phyloP scores from a whole-genome alignment of 768 basidiomycete genomes.

The Psilocybe sp. region DNA sequence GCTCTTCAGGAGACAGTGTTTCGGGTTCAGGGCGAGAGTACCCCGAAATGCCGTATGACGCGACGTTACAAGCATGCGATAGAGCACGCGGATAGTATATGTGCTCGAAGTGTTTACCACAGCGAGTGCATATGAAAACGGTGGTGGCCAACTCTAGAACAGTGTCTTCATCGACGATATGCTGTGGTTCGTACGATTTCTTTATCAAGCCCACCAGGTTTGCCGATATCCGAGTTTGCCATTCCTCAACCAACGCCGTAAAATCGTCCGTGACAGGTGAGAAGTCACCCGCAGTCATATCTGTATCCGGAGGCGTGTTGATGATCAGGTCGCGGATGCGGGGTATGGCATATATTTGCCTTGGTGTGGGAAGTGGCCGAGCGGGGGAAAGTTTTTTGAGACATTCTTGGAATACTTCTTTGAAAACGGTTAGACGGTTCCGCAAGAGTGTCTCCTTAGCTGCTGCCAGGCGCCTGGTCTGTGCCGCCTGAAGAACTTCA shows the following conservation, averaged over 20 bases:
- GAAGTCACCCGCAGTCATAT: background rate
- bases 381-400: background rate
- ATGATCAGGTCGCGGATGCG: background rate
- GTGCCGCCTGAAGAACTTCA: background rate
- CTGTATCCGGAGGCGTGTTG: background rate
- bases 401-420: background rate
- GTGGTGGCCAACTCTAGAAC: slow-evolving; percentile 25
- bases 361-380: background rate
- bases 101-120: background rate
- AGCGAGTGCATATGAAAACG: slow-evolving; percentile 15
- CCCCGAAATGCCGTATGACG: background rate
- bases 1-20: background rate
- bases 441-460: background rate
- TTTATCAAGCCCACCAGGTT: slow-evolving; percentile 4
- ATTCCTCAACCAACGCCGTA: background rate
- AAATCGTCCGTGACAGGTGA: background rate
- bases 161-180: background rate
- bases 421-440: slow-evolving; percentile 1
- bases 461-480: background rate
- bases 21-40: background rate
- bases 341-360: background rate
- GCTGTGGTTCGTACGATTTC: background rate
- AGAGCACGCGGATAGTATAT: slow-evolving; percentile 9
- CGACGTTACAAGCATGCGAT: slow-evolving; percentile 3
- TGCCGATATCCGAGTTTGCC: background rate